phyloP scores from a whole-genome alignment of 2,329 filamentous ascomycete genomes.

The Trichoderma arundinaceum region DNA sequence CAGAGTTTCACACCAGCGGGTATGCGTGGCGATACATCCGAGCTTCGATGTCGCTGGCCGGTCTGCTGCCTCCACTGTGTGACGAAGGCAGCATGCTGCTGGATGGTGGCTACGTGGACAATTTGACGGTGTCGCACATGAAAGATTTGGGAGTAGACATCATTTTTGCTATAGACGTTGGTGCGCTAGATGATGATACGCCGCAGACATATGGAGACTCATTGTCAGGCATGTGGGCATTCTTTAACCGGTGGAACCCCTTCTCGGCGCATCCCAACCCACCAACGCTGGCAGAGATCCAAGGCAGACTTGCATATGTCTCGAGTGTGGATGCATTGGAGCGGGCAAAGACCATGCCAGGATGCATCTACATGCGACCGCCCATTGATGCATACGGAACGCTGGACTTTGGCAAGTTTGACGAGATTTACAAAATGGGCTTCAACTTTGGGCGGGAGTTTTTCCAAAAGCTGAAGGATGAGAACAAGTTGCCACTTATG shows the following conservation, averaged over 20 bases:
- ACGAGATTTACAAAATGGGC: conserved; percentile 91
- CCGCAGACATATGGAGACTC: conserved; percentile 94
- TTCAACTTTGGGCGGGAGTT: conserved; percentile 86
- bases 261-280: conserved; percentile 89
- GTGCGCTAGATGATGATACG: conserved; percentile 86
- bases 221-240: conserved; percentile 92
- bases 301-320: conserved; percentile 92
- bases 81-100: conserved; percentile 97
- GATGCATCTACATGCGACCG: conserved; percentile 95
- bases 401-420: conserved; percentile 95
- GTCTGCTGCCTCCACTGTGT: conserved; percentile 88
- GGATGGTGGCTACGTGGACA: conserved; percentile 96
- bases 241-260: conserved; percentile 95
- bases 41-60: conserved; percentile 95
- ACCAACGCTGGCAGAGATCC: conserved; percentile 93
- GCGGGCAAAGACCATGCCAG: conserved; percentile 85
- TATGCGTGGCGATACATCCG: conserved; percentile 98
- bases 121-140: conserved; percentile 96
- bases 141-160: conserved; percentile 89
- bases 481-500: conserved; percentile 73
- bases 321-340: conserved; percentile 93
- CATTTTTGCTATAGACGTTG: conserved; percentile 95
- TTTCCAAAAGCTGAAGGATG: conserved; percentile 74
- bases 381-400: conserved; percentile 94
- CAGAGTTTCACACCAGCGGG: conserved; percentile 92